These are phyloP conservation scores for Myriosclerotinia duriaeana DNA, from an alignment of 2,329 filamentous ascomycete species.

Conservation along the genomic window DNA sequence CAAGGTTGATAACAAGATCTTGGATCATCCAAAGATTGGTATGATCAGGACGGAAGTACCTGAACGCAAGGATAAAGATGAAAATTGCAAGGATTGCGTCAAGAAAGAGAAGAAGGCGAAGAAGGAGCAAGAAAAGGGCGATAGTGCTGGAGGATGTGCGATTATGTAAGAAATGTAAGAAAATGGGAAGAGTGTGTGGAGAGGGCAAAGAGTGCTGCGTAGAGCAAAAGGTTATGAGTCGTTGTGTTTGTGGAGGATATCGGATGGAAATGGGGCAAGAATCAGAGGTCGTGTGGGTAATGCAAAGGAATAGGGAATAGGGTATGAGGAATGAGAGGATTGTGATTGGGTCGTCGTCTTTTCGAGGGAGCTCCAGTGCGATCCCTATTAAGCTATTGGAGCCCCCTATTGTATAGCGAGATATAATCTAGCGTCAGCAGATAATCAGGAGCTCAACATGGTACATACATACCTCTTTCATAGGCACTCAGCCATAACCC, in stretches of 20 bases:
- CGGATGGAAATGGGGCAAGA: background rate
- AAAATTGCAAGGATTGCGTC: background rate
- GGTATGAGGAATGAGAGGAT: background rate
- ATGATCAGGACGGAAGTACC: background rate
- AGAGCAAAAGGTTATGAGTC: background rate
- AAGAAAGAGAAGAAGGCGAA: constrained; percentile 1
- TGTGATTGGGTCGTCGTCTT: background rate
- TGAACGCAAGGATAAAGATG: background rate
- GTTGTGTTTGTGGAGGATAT: background rate
- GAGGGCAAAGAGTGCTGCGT: too few relatives aligned
- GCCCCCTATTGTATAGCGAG: background rate
- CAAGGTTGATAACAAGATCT: background rate
- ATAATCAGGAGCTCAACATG: background rate
- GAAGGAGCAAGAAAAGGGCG: background rate
- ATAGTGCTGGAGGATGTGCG: background rate
- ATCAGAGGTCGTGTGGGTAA: background rate
- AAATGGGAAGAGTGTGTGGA: background rate
- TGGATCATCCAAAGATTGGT: constrained; percentile 3
- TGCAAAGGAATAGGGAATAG: too few relatives aligned
- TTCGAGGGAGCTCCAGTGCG: background rate
- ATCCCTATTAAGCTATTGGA: background rate
- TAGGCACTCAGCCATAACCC: background rate
- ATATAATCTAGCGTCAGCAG: background rate
- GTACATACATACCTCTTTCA: background rate
- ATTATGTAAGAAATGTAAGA: background rate